Evolutionary conservation across 352 stramenopile genomes (phyloP), one percentile per base, ranked within the genome.

Genomic region (Pythium aristosporum): DNA sequence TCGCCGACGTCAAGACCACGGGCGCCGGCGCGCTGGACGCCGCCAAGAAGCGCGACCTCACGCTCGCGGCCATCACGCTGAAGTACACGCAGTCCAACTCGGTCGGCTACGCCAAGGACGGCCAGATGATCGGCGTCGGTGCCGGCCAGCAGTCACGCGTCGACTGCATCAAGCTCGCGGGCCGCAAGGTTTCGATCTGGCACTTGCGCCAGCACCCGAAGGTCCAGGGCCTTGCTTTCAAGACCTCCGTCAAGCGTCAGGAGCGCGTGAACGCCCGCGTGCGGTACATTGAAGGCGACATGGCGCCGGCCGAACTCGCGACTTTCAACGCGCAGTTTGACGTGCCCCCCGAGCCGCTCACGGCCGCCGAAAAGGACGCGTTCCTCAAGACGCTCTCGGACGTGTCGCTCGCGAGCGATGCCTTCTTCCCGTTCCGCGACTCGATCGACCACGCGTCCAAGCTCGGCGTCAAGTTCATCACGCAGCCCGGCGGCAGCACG

Each of bases 41-140:
- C 25, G 91, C 87, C 51, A 97, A 96, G 56, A 93, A 98, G 73
- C 91, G 96, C 54, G 98, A 99, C 75, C 82, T 99, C 57, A 96
- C 98, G 62, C 85, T 99, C 30, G 98, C 97, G n/a, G 97, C 92
- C 51, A 99, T 99, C 75, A 98, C 97, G 62, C 83, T 99, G 73
- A 99, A 99, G 88, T 99, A 99, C 85, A 99, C 98, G 58, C 97
- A 99, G 85, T 97, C 80, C 52, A 99, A 99, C 88, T 98, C 90
- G 39, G 97, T 99, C 12, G 98, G 96, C 10, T 99, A 99, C 80
- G 96, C 97, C 53, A 98, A 98, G 80, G 92, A 99, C 76, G 98
- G 98, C 30, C 98, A 99, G 88, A 99, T 99, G 97, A 97, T 99
- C 37, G 98, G 98, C 50, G 97, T 99, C n/a, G 98, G 98, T 48